phyloP scores from a whole-genome alignment of 2,329 filamentous ascomycete genomes.

The Fusarium torreyae region DNA sequence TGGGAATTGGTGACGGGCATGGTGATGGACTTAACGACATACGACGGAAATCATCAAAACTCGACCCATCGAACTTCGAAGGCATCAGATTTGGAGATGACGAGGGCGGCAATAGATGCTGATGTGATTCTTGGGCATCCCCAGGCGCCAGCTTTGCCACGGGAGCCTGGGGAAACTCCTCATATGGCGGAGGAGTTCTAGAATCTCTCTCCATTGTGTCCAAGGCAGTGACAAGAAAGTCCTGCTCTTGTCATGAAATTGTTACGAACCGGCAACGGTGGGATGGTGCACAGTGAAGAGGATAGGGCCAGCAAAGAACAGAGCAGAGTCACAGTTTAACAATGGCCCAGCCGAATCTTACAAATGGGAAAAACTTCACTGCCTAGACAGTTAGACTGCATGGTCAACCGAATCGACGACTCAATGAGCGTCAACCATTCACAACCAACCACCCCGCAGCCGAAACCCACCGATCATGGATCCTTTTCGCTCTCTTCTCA shows the following conservation, averaged over 20 bases:
- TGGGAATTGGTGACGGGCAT: conserved; percentile 45
- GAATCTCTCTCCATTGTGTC: conserved; percentile 37
- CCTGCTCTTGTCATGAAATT: conserved; percentile 7
- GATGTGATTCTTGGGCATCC: conserved; percentile 26
- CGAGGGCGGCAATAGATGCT: conserved; percentile 31
- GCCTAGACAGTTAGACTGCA: background rate
- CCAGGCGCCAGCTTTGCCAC: conserved; percentile 33
- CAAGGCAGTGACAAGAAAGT: background rate
- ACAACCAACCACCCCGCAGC: conserved; percentile 39
- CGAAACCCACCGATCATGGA: conserved; percentile 41
- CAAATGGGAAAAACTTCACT: conserved; percentile 28
- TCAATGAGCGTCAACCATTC: conserved; percentile 21
- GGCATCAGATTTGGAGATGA: conserved; percentile 25
- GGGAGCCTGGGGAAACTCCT: conserved; percentile 35
- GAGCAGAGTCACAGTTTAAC: conserved; percentile 20
- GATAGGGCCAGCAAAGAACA: background rate
- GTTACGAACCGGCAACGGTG: conserved; percentile 9
- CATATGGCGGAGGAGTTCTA: conserved; percentile 36
- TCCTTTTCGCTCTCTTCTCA: conserved; percentile 31
- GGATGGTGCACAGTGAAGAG: conserved; percentile 13
- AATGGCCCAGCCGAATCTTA: conserved; percentile 21
- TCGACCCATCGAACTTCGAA: conserved; percentile 36
- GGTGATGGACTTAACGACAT: conserved; percentile 46
- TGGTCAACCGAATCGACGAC: conserved; percentile 22
- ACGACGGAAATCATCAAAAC: conserved; percentile 43